Base-by-base conservation (phyloP, 805 yeast genomes). In the Kodamaea laetipori region DNA sequence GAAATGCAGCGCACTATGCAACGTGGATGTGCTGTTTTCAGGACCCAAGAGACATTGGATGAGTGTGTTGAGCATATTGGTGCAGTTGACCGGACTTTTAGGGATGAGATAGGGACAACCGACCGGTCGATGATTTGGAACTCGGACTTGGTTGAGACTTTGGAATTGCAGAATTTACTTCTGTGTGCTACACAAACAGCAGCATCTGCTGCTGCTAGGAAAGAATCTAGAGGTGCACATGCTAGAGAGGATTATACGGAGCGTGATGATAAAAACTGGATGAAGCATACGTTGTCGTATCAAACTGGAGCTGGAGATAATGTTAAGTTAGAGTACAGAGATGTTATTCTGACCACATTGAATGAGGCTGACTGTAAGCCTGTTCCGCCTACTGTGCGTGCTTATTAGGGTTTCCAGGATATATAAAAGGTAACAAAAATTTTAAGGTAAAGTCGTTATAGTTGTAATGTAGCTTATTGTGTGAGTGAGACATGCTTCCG, bases 41-140 rank as follows among this genome's bases (percentile, higher is more conserved):
- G 99, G 77, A 84, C 84, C 46, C 97, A 94, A 75, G 88, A 81
- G 51, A 82, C 95, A 37, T 77, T 92, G 65, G 96, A 90, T 63
- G 86, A 82, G 53, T 97, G 99, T 82, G 97, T 92, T 37, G 71
- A 67, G 56, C 81, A 83, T 56, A 88, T 92, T 61, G 72, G 72
- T 48, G 80, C 67, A 43, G 86, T 92, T 53, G 97, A 90, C 70
- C 73, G 77, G 56, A 68, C 84, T 23, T 85, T 88, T 61, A 69
- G 66, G 32, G 82, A 87, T 58, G 27, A 35, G 16, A 83, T 92
- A 50, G 86, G 86, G 63, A 89, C 95, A 49, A 80, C 90, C 51
- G 99, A 92, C 69, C 82, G 97, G 73, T 89, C 97, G 11, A 89
- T 94, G 97, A 90, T 92, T 63, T 92, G 99, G 99, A 92, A 92